Evolutionary conservation across 164 flowering plant genomes (phyloP).

Genomic region (Aristolochia californica): DNA sequence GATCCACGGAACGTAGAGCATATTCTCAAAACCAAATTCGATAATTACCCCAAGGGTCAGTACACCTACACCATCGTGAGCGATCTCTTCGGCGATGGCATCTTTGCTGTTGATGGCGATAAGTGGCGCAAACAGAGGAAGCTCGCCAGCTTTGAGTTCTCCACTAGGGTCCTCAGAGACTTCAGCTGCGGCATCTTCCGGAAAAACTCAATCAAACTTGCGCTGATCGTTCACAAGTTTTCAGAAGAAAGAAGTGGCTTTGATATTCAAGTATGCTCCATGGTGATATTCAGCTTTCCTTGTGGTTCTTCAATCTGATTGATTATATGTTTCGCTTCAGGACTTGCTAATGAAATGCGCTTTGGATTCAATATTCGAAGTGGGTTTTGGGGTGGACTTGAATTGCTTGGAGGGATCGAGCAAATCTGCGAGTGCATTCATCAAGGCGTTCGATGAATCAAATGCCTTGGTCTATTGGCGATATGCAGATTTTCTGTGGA

Average conservation of each 20-base stretch:
- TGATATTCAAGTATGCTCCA: constrained; percentile 34
- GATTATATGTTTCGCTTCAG: constrained; percentile 18
- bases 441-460: constrained; percentile 55
- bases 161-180: constrained; percentile 54
- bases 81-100: constrained; percentile 51
- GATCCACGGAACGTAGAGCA: constrained; percentile 54
- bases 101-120: constrained; percentile 55
- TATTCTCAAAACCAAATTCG: constrained; percentile 45
- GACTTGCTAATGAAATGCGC: constrained; percentile 46
- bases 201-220: constrained; percentile 44
- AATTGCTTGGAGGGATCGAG: constrained; percentile 40
- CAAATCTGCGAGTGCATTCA: constrained; percentile 27
- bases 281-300: no score
- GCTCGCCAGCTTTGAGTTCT: constrained; percentile 65
- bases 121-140: constrained; percentile 68
- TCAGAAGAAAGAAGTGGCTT: constrained; percentile 16
- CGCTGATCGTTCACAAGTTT: constrained; percentile 16
- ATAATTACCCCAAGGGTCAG: constrained; percentile 36
- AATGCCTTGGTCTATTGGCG: constrained; percentile 40
- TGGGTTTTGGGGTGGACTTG: constrained; percentile 67
- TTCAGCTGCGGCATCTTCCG: constrained; percentile 52
- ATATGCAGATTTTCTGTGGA: constrained; percentile 54
- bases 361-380: constrained; percentile 63
- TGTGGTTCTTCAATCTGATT: background rate
- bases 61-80: constrained; percentile 11